Base-by-base conservation (phyloP, 2,329 filamentous ascomycete genomes). In the Lecanicillium sp. region DNA sequence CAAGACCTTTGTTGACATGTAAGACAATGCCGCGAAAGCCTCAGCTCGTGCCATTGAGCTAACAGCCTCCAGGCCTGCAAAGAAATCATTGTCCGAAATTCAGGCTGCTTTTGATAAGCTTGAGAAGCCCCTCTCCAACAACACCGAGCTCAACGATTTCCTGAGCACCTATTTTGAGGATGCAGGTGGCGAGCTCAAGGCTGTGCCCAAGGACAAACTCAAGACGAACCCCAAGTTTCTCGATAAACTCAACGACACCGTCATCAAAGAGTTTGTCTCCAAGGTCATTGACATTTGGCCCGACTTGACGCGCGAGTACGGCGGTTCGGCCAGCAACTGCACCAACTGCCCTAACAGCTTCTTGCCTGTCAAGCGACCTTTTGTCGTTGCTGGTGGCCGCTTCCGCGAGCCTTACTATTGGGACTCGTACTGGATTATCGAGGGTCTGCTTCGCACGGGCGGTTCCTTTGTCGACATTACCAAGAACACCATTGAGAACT, bases 1-100 rank as follows among this genome's bases (percentile, higher is more conserved):
- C 51, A 86, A 86, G 70, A 84, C 81, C 1, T 86, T 84, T 59
- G 83, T 86, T 36, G 83, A 86, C 60, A 79, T 84, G 78, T 80
- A 67, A 66, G 70, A 19, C 9, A 15, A 33, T 2, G 19, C 2
- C 8, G 26, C 35, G 17, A 32, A 9, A 19, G 23, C 27, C 32
- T 37, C 19, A 27, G 32, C 26, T n/a, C 29, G 50, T 57, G 52
- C 56, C 49, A 44, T 43, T 32, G 32, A 26, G 19, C 53, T 50
- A 52, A 44, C 32, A 29, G 4, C 9, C 19, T 9, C 12, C 44
- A 80, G 77, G 66, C 82, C 82, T 1, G 84, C 81, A 2, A 76
- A 71, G 33, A 73, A 68, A 35, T 74, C 81, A 1, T 60, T 85
- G 15, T 65, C 77, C 21, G 73, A 84, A 52, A 81, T 86, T 27